These are phyloP conservation scores for Drosera spatulata DNA, from an alignment of 179 eudicot genomes.

Conservation along the genomic window DNA sequence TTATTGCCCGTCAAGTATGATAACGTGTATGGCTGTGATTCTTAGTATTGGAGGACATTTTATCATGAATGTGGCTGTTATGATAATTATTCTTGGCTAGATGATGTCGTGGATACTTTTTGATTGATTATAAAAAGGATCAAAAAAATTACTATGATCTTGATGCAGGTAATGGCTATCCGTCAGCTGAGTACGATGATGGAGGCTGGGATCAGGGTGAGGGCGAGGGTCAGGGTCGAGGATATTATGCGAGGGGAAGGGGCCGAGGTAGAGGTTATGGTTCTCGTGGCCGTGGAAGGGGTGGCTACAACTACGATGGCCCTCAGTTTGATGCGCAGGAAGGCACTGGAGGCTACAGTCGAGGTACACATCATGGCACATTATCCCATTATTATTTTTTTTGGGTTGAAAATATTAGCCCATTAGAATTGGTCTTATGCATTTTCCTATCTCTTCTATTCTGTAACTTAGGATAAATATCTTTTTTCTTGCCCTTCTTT, in stretches of 20 bases:
- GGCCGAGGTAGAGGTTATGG: slow-evolving; percentile 76
- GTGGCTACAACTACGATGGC: slow-evolving; percentile 61
- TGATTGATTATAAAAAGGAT: not conserved
- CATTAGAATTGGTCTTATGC: no score
- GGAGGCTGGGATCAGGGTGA: slow-evolving; percentile 79
- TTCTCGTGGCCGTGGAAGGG: slow-evolving; percentile 80
- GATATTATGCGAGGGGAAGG: slow-evolving; percentile 48
- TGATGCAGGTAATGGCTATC: slow-evolving; percentile 57
- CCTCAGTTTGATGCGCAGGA: slow-evolving; percentile 44
- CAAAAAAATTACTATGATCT: not conserved
- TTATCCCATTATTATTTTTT: no score
- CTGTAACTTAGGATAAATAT: no score
- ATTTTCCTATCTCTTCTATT: no score
- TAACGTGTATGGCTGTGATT: no score
- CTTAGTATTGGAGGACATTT: no score
- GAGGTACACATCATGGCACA: slow-evolving; percentile 14
- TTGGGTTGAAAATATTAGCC: no score
- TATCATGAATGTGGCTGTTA: not conserved
- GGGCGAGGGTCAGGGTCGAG: slow-evolving; percentile 8
- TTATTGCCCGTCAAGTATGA: no score
- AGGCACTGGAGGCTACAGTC: slow-evolving; percentile 45
- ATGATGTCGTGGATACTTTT: not conserved
- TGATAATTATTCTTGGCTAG: not conserved
- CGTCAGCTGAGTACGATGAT: slow-evolving; percentile 59
- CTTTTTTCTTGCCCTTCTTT: no score